Evolutionary conservation across 768 basidiomycete genomes (phyloP).

Genomic region (Holtermannia corniformis): DNA sequence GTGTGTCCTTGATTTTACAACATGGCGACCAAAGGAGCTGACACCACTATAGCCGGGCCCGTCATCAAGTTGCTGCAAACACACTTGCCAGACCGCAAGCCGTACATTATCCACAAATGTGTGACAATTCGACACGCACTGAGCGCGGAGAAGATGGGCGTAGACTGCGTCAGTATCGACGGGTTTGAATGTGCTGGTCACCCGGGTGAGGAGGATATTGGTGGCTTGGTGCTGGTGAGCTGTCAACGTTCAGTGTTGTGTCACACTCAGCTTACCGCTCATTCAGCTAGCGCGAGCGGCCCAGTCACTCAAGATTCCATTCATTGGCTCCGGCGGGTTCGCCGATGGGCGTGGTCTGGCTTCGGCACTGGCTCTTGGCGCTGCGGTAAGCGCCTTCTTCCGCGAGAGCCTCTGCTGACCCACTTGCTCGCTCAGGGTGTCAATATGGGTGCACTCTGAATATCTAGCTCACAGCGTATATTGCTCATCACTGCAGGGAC

Average conservation of each 20-base stretch:
- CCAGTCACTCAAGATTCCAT: conserved; percentile 72
- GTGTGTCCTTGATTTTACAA: conserved; percentile 45
- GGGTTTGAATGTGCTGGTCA: conserved; percentile 95
- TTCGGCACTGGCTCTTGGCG: conserved; percentile 70
- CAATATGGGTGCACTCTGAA: conserved; percentile 56
- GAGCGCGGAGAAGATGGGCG: conserved; percentile 58
- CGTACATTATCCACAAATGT: conserved; percentile 65
- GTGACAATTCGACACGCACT: conserved; percentile 35
- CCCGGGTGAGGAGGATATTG: conserved; percentile 89
- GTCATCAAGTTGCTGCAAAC: conserved; percentile 72
- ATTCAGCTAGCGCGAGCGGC: conserved; percentile 72
- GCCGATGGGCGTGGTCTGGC: conserved; percentile 78
- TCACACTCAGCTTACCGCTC: background rate
- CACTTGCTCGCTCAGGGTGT: conserved; percentile 52
- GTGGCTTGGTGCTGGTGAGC: conserved; percentile 67
- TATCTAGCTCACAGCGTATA: background rate
- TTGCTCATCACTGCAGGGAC: conserved; percentile 46
- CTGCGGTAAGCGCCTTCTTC: conserved; percentile 48
- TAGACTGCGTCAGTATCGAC: conserved; percentile 81
- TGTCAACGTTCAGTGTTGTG: conserved; percentile 2
- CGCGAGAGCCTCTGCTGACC: background rate
- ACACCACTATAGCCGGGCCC: conserved; percentile 55
- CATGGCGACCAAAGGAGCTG: background rate
- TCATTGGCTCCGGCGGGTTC: conserved; percentile 82
- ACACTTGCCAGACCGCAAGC: conserved; percentile 34